These are phyloP conservation scores for Fraxinus albicans DNA, from an alignment of 305 asterid genomes.

Conservation along the genomic window DNA sequence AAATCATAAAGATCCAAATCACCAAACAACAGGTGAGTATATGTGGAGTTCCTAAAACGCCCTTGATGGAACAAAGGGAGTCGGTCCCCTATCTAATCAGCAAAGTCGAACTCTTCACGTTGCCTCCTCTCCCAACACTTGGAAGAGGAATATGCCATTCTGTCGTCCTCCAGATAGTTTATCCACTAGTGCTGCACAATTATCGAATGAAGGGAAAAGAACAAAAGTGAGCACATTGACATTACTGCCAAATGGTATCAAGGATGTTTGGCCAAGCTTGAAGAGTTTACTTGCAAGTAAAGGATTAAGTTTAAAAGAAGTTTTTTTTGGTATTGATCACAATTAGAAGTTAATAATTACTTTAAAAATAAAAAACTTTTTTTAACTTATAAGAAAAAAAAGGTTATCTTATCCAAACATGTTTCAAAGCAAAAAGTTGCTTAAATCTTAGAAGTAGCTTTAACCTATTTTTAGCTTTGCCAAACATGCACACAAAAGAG, in stretches of 20 bases:
- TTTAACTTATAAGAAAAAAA: too few relatives aligned
- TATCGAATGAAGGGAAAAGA: neutral
- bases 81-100: neutral
- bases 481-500: neutral
- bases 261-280: neutral
- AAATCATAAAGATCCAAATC: neutral
- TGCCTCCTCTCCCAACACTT: neutral
- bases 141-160: neutral
- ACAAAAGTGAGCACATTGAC: neutral
- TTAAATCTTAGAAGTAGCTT: neutral
- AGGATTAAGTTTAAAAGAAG: neutral
- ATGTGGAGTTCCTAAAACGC: neutral
- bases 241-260: neutral
- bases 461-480: neutral
- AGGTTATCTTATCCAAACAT: neutral
- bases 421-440: neutral
- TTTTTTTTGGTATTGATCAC: neutral
- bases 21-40: neutral
- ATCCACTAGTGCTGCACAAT: conserved; percentile 1
- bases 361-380: too few relatives aligned
- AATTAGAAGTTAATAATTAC: neutral
- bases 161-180: conserved; percentile 4
- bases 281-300: neutral
- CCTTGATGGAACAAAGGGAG: neutral
- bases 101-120: neutral